Base-by-base conservation (phyloP, 2,329 filamentous ascomycete species). In the Phymatotrichopsis omnivora region DNA sequence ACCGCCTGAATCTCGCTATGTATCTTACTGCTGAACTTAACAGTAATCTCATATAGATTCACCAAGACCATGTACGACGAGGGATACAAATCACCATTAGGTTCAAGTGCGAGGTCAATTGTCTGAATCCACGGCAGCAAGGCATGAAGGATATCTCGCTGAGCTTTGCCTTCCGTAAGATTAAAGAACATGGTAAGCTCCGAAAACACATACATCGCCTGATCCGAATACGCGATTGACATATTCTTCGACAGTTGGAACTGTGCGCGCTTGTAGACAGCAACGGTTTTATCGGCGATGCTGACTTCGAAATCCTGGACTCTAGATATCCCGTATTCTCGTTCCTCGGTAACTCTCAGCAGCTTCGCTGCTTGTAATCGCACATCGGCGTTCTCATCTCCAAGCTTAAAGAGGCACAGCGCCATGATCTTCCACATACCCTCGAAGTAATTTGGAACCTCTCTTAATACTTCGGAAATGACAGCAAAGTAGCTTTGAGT, bases 301-400 rank as follows among this genome's bases (percentile, higher is more conserved):
- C 87, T 95, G 58, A 98, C 96, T 59, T 98, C 91, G 48, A 95
- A 93, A 62, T 98, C 91, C 61, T 94, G 85, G 5, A 98, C 78
- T 60, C 93, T 93, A 1, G 89, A 94, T 54, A 78, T 91, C 55
- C 83, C 82, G 53, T 80, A 76, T 54, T 91, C 83, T 19, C 85
- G 76, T 55, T 86, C 78, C 63, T 96, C 91, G 1, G 96, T 68
- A 0, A 78, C 78, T 30, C 86, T 76, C 10, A 98, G 70, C 24
- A 96, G 70, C 37, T 80, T 76, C 1, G 83, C 83, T 1, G 91
- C 91, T 62, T 93, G 93, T 58, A 85, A 86, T 31, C 91, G 74
- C 32, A 96, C 85, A 48, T 86, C 80, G 55, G 83, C 87, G 60
- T 86, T 82, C 54, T 94, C 85, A 52, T 93, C 93, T 11, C 93